Evolutionary conservation across 2,329 filamentous ascomycete genomes (phyloP), one percentile per base, ranked within the genome.

Genomic region (Aspergillus calidoustus): DNA sequence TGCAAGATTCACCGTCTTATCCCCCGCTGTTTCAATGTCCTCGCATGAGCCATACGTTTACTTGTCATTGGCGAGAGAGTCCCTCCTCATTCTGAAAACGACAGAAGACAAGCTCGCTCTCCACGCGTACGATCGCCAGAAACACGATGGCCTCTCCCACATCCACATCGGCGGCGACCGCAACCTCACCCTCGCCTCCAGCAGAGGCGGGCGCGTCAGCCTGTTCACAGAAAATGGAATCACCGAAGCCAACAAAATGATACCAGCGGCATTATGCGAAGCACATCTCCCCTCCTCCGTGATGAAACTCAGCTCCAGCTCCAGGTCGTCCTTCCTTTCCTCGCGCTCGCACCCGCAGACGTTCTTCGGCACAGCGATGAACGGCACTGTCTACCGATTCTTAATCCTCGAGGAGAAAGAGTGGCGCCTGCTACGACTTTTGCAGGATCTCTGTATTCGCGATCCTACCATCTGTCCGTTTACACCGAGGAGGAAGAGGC

Each of bases 381-480:
- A 91, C 69, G 91, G 91, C 1, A 87, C 88, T 0, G 70, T 93
- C 25, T 86, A 86, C 64, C 86, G 90, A 59, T 89, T 97, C 68
- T 85, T 85, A 1, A 77, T 93, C 15, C 77, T 98, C 0, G 79
- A 83, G 9, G 70, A 84, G 19, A 76, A 84, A 2, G 84, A 89
- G 7, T 91, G 89, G 86, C 82, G 83, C 7, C 80, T 96, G 4
- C 81, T 98, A 5, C 84, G 84, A 60, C 87, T 94, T 64, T 72
- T 97, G 1, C 89, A 96, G 70, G 89, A 90, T 61, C 73, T 96
- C 52, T 87, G 86, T 30, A 74, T 83, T 51, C 74, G 76, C 28
- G 84, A 82, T 28, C 69, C 74, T 7, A 66, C 71, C 3, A 74
- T 87, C 13, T 87, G 82, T 61, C 83, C 85, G 3, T 86, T 85